Evolutionary conservation across 202 grass and related monocot genomes (phyloP), one percentile per base, ranked within the genome.

Genomic region (Miscanthus sacchariflorus): DNA sequence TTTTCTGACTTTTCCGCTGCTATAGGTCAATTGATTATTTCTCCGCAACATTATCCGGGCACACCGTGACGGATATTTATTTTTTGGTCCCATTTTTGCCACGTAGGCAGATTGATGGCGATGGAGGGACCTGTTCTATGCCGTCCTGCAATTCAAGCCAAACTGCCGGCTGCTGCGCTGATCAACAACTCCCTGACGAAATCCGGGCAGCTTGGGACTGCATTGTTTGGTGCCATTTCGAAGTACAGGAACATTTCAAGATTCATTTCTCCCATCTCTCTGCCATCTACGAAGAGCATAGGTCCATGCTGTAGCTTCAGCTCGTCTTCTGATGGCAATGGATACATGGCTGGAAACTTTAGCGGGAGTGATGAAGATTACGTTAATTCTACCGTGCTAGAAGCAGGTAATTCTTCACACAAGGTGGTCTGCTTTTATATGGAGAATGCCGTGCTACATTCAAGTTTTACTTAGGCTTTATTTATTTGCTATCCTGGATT

Each of bases 291-390:
- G n/a, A 93, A 84, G 86, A 89, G 24, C 23, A 67, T 67, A 67
- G 64, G 64, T 71, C 68, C 15, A 48, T 93, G 84, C 65, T 84
- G 72, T 77, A 92, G 86, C 87, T 95, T 91, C 71, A 98, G 92
- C 73, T 98, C 96, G 3, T 95, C 95, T 59, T 98, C 96, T 72
- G 90, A 95, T 56, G 91, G 85, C 74, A 94, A 92, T 87, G 96
- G 96, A 81, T 91, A 93, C 82, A 92, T 85, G 88, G 96, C 96
- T 74, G 92, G 92, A 74, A 92, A 98, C 68, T 98, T 98, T 19
- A 95, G 86, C 25, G 90, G 92, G 68, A 95, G 88, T 68, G 90
- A 98, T 83, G 93, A 88, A 75, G 96, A 98, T 81, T 98, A 95
- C 92, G 87, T 98, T 35, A 86, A 95, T 66, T 95, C 93, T n/a